Base-by-base conservation (phyloP, 148 eudicot genomes). In the Cornus florida region DNA sequence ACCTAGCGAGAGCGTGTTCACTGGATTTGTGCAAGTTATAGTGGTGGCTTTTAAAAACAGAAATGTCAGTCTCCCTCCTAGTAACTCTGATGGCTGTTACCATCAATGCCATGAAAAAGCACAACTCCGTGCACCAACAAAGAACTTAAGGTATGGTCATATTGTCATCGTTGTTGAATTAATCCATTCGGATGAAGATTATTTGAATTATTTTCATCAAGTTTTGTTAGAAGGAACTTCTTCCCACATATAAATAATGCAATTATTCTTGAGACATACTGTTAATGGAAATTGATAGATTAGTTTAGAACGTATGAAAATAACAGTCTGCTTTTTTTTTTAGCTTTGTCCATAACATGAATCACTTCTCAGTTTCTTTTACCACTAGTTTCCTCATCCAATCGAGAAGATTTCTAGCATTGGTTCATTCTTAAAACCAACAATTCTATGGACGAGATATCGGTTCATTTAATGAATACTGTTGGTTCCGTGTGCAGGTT, bases 101-200 rank as follows among this genome's bases (percentile, higher is more conserved):
- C 5, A 1, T 72, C 60, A 24, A 13, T n/a, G 12, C 33, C 7
- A 43, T 46, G 80, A 70, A 70, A 19, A 78, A 70, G 80, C 6
- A 32, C 69, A 11, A 69, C 75, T 67, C 43, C 46, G 69, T 66
- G 70, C 65, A 23, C 97, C 93, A 33, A 89, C 87, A 41, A 60
- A 76, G 17, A 85, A 83, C 57, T 74, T 92, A 57, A 90, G 92
- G 92, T 92, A 79, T 62, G 2, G 5, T 20, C 38, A 17, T 6
- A 62, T 13, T 62, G 19, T 10, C 23, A 17, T 62, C 7, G 4
- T 57, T n/a, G 22, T n/a, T 62, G 66, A 2, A 62, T 5, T 57
- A 57, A 56, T 16, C 62, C 20, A 43, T 43, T 43, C 8, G 48
- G 8, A 43, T 43, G 48, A 43, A 43, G 48, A 7, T 43, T 43